These are phyloP conservation scores for Fomitopsis schrenkii DNA, from an alignment of 1,284 basidiomycete species.

Conservation along the genomic window DNA sequence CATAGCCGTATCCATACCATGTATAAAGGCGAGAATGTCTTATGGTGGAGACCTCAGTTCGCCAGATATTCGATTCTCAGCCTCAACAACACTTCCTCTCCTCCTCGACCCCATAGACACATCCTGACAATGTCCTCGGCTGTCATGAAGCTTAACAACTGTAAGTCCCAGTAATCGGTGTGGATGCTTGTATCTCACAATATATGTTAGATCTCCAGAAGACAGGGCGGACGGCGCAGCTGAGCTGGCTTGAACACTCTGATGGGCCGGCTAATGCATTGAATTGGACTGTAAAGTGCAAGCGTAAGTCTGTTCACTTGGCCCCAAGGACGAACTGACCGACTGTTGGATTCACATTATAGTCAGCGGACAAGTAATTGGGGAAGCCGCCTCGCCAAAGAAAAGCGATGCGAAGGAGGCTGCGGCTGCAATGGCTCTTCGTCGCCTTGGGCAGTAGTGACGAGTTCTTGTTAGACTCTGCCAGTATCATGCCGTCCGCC, in stretches of 20 bases:
- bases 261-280: conserved; percentile 38
- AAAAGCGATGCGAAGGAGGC: conserved; percentile 48
- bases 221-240: conserved; percentile 11
- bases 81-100: not conserved
- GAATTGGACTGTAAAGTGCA: conserved; percentile 51
- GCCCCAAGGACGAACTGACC: not conserved
- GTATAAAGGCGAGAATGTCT: not conserved
- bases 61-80: no score
- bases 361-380: conserved; percentile 49
- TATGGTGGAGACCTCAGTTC: not conserved
- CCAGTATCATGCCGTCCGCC: not conserved
- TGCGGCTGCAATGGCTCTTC: conserved; percentile 34
- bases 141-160: conserved; percentile 48
- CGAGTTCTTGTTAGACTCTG: not conserved
- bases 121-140: not conserved
- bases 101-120: not conserved
- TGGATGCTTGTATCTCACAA: not conserved
- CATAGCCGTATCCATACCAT: not conserved
- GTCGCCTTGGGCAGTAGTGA: not conserved
- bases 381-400: conserved; percentile 35
- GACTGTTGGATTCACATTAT: not conserved
- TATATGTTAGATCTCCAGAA: conserved; percentile 37
- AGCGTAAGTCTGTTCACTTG: conserved; percentile 34
- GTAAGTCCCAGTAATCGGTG: conserved; percentile 27
- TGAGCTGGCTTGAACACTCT: conserved; percentile 38